phyloP scores from a whole-genome alignment of 1,139 yeast species.

The Pichia terricola region DNA sequence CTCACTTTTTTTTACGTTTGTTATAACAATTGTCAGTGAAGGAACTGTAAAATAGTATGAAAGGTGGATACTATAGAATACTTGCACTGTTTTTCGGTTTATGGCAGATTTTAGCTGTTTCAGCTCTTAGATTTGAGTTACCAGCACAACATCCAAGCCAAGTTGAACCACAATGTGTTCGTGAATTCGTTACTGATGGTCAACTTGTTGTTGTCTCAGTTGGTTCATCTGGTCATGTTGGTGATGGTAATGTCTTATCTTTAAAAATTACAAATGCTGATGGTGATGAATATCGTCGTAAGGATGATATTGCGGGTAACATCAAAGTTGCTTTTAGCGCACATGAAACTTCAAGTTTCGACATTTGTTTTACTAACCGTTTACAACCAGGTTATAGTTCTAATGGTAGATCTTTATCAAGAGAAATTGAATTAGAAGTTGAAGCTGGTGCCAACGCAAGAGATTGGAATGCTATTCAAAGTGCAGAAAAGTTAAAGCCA shows the following conservation, averaged over 20 bases:
- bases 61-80: conserved; percentile 39
- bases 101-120: conserved; percentile 6
- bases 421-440: conserved; percentile 79
- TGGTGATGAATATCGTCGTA: conserved; percentile 64
- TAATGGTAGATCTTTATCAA: conserved; percentile 31
- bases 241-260: conserved; percentile 78
- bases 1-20: too few species aligned
- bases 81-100: conserved; percentile 1
- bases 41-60: conserved; percentile 27
- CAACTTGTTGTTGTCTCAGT: conserved; percentile 80
- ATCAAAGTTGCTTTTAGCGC: conserved; percentile 75
- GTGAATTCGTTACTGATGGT: conserved; percentile 80
- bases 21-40: too few species aligned
- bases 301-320: conserved; percentile 55
- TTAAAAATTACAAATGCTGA: conserved; percentile 53
- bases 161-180: conserved; percentile 54
- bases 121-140: conserved; percentile 24
- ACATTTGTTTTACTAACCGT: conserved; percentile 78
- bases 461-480: conserved; percentile 94
- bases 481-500: conserved; percentile 87
- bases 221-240: conserved; percentile 58
- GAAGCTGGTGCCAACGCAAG: conserved; percentile 96
- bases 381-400: conserved; percentile 32
- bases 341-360: conserved; percentile 75
- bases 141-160: conserved; percentile 18